Base-by-base conservation (phyloP, 169 alveolate species). In the Plasmodium ovale region DNA sequence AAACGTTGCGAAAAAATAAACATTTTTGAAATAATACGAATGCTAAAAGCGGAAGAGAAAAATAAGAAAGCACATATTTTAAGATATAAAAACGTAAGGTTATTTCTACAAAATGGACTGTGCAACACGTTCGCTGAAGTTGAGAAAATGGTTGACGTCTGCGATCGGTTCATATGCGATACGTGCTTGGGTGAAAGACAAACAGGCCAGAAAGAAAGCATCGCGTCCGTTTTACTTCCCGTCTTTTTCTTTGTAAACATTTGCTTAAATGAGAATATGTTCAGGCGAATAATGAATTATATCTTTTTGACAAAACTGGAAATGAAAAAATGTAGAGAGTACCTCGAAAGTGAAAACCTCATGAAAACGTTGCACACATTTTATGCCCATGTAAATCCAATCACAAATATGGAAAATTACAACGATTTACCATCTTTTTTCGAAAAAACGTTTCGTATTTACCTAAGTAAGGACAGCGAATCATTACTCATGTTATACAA, bases 221-320 rank as follows among this genome's bases (percentile, higher is more conserved):
- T 58, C 16, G 72, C 73, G 42, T 19, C 27, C 29, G 39, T 60
- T 19, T 42, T 85, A 19, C 47, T 69, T 10, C 69, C 87, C 47
- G 37, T 69, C 19, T 62, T 62, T n/a, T 68, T 85, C 37, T 70
- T 85, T 60, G 9, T 85, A 56, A 85, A 69, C 33, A 29, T 85
- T 25, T 67, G 87, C 25, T 42, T 85, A 23, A 85, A 69, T 69
- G 91, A 85, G 1, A 85, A 85, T n/a, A 85, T 70, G 42, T 29
- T 31, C 14, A 85, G 69, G 64, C 54, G 91, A 29, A 85, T 85
- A 56, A n/a, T 85, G 12, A 85, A 85, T 85, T 85, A 85, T 85
- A 85, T 85, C 23, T 69, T 58, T 49, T 85, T 85, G 44, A 25
- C 42, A 25, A 69, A 42, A 23, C 39, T 85, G 19, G 56, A 69